These are phyloP conservation scores for Misopates orontium DNA, from an alignment of 257 asterid species.

Conservation along the genomic window DNA sequence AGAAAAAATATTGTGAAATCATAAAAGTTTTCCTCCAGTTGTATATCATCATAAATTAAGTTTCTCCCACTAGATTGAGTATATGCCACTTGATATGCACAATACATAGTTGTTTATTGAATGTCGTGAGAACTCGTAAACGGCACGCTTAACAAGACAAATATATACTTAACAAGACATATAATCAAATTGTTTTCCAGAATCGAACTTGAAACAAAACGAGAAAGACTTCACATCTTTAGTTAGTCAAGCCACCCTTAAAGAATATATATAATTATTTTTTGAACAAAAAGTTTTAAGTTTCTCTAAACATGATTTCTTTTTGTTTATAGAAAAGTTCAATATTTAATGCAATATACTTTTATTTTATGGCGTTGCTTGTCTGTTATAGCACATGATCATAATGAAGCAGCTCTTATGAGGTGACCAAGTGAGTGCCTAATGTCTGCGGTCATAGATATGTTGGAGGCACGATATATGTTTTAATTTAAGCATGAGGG, in stretches of 20 bases:
- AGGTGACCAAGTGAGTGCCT: slow-evolving; percentile 29
- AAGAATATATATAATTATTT: too few relatives aligned
- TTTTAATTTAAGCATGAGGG: slow-evolving; percentile 18
- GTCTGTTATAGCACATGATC: slow-evolving; percentile 32
- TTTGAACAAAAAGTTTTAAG: neutral
- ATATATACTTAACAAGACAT: too few relatives aligned
- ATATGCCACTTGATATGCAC: too few relatives aligned
- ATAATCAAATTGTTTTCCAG: too few relatives aligned
- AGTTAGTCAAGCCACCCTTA: too few relatives aligned
- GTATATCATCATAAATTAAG: too few relatives aligned
- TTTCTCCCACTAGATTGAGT: neutral
- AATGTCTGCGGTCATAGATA: slow-evolving; percentile 26
- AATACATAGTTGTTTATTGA: too few relatives aligned
- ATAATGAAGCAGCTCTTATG: slow-evolving; percentile 9
- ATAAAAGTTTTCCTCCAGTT: neutral
- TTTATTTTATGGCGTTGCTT: neutral
- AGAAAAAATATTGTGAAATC: neutral
- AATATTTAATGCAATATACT: too few relatives aligned
- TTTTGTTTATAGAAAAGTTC: neutral
- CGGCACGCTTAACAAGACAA: too few relatives aligned
- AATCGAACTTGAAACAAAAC: too few relatives aligned
- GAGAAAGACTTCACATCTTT: too few relatives aligned
- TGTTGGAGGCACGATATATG: slow-evolving; percentile 6
- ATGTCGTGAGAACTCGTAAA: too few relatives aligned
- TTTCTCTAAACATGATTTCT: neutral